Percentiles rank a stretch among this genome's conserved stretches.
These are phyloP conservation scores for Schizonepeta tenuifolia DNA, from an alignment of 257 asterid genomes.

Conservation along the genomic window DNA sequence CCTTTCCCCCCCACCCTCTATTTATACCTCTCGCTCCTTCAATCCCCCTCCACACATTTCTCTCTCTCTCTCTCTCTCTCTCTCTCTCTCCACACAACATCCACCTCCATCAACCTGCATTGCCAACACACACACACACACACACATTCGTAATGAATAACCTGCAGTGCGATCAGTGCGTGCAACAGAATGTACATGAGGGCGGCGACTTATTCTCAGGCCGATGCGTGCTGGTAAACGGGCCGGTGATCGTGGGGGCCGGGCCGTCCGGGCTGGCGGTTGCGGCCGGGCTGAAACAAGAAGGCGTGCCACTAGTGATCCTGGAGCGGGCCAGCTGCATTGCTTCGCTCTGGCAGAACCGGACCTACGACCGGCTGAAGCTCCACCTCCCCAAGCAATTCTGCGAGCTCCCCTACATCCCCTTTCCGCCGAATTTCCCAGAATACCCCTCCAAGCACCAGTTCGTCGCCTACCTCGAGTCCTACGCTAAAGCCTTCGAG, in stretches of 20 bases:
- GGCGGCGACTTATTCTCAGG: constrained; percentile 53
- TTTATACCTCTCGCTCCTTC: constrained; percentile 63
- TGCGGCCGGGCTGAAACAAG: constrained; percentile 74
- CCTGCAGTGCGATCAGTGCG: constrained; percentile 42
- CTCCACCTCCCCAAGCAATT: constrained; percentile 85
- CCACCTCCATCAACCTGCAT: not conserved
- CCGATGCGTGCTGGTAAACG: constrained; percentile 74
- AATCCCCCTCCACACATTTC: constrained; percentile 78
- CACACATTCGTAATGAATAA: constrained; percentile 39
- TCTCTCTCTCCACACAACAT: not conserved
- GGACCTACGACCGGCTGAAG: constrained; percentile 83
- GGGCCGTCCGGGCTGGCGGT: constrained; percentile 91
- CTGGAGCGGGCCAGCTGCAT: constrained; percentile 86
- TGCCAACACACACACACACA: not conserved
- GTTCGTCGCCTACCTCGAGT: constrained; percentile 67
- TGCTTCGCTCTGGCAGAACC: constrained; percentile 87
- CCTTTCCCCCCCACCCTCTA: constrained; percentile 47
- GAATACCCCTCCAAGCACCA: constrained; percentile 67
- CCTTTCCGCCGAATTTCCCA: constrained; percentile 64
- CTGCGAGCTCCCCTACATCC: constrained; percentile 68
- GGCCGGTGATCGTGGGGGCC: constrained; percentile 86
- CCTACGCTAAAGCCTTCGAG: constrained; percentile 51
- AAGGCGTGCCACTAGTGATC: constrained; percentile 75
- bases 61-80: constrained; percentile 24
- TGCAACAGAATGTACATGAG: constrained; percentile 8